Percentiles rank a stretch among this genome's conserved stretches.
These are phyloP conservation scores for Sphenostylis stenocarpa DNA, from an alignment of 306 rosid species.

Conservation along the genomic window DNA sequence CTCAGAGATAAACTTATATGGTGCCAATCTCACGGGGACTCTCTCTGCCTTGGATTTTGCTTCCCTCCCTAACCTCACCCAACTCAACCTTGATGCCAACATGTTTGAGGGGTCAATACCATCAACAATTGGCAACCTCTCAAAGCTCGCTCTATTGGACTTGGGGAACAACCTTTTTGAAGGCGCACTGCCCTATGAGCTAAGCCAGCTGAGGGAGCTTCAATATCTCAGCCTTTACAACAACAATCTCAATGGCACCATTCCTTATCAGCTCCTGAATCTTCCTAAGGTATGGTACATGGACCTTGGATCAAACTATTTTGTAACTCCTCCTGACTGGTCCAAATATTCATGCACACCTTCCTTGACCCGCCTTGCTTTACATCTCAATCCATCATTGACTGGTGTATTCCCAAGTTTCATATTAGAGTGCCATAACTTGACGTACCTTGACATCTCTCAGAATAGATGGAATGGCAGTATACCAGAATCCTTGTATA, in stretches of 20 bases:
- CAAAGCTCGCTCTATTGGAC: slow-evolving; percentile 58
- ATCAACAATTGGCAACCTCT: slow-evolving; percentile 53
- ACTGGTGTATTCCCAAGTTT: slow-evolving; percentile 52
- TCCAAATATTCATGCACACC: slow-evolving; percentile 50
- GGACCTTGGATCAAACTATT: slow-evolving; percentile 49
- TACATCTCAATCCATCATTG: slow-evolving; percentile 27
- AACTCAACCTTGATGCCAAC: slow-evolving; percentile 54
- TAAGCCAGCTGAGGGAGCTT: slow-evolving; percentile 54
- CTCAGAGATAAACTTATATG: slow-evolving; percentile 43
- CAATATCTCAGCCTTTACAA: slow-evolving; percentile 41
- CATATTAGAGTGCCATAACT: slow-evolving; percentile 47
- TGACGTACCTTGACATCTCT: slow-evolving; percentile 67
- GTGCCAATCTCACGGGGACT: slow-evolving; percentile 36
- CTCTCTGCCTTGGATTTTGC: slow-evolving; percentile 42
- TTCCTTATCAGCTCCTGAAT: slow-evolving; percentile 61
- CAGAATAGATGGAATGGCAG: slow-evolving; percentile 32
- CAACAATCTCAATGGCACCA: slow-evolving; percentile 43
- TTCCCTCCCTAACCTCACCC: slow-evolving; percentile 48
- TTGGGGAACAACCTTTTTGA: slow-evolving; percentile 48
- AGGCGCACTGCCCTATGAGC: slow-evolving; percentile 44
- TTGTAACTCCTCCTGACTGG: slow-evolving; percentile 45
- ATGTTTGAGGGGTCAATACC: slow-evolving; percentile 49
- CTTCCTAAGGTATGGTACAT: slow-evolving; percentile 60
- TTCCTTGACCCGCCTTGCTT: slow-evolving; percentile 43
- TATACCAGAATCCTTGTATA: slow-evolving; percentile 51